Evolutionary conservation across 2,329 filamentous ascomycete genomes (phyloP).

Genomic region (Botrytis deweyae): DNA sequence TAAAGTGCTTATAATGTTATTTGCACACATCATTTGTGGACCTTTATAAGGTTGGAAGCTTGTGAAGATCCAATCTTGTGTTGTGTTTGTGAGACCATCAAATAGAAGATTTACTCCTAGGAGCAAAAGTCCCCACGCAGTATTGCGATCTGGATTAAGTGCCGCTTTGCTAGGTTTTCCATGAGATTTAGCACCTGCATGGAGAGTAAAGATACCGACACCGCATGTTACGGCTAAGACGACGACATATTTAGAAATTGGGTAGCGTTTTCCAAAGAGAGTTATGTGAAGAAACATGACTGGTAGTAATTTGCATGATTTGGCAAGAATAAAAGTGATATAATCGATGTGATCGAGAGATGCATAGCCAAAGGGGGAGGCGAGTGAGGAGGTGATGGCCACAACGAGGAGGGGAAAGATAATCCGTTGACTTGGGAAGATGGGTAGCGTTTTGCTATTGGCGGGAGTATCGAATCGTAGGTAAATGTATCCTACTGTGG

Average conservation of each 20-base stretch:
- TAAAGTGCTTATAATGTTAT: constrained; percentile 82
- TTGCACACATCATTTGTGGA: constrained; percentile 99
- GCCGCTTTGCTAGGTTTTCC: constrained; percentile 44
- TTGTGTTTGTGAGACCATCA: constrained; percentile 93
- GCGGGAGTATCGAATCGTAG: constrained; percentile 63
- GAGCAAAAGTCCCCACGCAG: constrained; percentile 76
- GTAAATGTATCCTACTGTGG: constrained; percentile 78
- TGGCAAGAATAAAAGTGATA: constrained; percentile 94
- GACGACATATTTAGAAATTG: constrained; percentile 94
- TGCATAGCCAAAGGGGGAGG: constrained; percentile 94
- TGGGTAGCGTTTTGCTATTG: constrained; percentile 53
- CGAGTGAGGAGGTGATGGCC: constrained; percentile 81
- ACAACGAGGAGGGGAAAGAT: constrained; percentile 79
- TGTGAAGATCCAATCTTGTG: constrained; percentile 90
- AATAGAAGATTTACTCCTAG: constrained; percentile 89
- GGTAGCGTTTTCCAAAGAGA: constrained; percentile 84
- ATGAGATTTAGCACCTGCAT: constrained; percentile 66
- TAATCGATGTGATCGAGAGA: constrained; percentile 93
- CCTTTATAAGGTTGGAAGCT: constrained; percentile 79
- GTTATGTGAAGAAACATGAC: constrained; percentile 97
- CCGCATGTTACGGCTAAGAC: constrained; percentile 87
- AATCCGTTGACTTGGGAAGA: constrained; percentile 77
- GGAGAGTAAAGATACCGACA: constrained; percentile 92
- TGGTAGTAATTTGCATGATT: constrained; percentile 97
- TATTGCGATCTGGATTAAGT: constrained; percentile 55